A percentile compares a stretch with the other conserved stretches of the same genome.
These are phyloP conservation scores for Trichoderma polysporum DNA, from an alignment of 2,329 filamentous ascomycete species.

Conservation along the genomic window DNA sequence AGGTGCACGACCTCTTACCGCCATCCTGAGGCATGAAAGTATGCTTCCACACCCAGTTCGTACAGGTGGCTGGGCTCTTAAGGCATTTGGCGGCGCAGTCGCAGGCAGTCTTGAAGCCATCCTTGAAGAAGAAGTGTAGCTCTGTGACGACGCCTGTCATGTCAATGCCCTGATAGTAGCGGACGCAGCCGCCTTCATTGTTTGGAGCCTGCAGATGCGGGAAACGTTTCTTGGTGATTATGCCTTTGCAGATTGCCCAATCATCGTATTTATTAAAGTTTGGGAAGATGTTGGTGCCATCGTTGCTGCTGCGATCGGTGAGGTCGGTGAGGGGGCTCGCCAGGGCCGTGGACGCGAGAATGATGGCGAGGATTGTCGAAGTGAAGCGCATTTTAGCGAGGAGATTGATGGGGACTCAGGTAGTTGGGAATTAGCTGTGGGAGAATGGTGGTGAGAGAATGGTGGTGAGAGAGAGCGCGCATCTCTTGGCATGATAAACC, in stretches of 20 bases:
- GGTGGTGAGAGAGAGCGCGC: no score
- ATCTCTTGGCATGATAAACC: no score
- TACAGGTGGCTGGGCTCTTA: neutral
- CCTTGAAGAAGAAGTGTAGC: constrained; percentile 20
- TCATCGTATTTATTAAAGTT: neutral
- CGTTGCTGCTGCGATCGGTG: neutral
- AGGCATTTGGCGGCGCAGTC: constrained; percentile 13
- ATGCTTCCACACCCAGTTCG: constrained; percentile 24
- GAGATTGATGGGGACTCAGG: neutral
- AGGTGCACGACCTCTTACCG: constrained; percentile 12
- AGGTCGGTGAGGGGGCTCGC: neutral
- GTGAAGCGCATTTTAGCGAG: neutral
- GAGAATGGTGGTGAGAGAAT: no score
- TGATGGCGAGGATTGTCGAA: neutral
- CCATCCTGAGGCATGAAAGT: constrained; percentile 13
- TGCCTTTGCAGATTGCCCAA: constrained; percentile 16
- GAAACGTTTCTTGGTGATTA: constrained; percentile 20
- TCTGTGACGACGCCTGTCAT: constrained; percentile 23
- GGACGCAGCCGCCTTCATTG: constrained; percentile 20
- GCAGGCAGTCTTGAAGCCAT: constrained; percentile 7
- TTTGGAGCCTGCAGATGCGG: constrained; percentile 20
- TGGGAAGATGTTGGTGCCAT: neutral
- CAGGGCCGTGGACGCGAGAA: neutral
- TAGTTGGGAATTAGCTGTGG: neutral
- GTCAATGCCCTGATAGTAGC: constrained; percentile 22